phyloP scores from a whole-genome alignment of 75 land plant genomes.

The Pinus tabuliformis region DNA sequence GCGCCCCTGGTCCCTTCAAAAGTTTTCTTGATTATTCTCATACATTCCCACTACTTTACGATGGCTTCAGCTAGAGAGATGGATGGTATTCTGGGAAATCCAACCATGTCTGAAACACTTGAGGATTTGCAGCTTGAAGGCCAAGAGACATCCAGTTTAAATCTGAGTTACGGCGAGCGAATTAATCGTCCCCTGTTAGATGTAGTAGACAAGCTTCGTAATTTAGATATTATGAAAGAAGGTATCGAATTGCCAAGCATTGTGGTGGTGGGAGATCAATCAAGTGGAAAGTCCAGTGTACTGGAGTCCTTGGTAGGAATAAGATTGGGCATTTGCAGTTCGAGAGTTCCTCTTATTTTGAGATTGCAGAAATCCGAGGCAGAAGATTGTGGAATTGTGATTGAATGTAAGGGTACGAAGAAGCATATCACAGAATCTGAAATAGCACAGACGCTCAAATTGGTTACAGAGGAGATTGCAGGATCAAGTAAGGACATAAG shows the following conservation, averaged over 20 bases:
- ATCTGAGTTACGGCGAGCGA: conserved; percentile 5
- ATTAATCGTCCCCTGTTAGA: conserved; percentile 48
- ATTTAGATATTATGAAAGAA: conserved; percentile 34
- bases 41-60: too few species aligned
- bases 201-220: conserved; percentile 44
- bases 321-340: conserved; percentile 44
- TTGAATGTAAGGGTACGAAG: conserved; percentile 20
- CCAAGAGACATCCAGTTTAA: not conserved
- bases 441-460: conserved; percentile 26
- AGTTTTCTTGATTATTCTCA: too few species aligned
- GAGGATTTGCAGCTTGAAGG: too few species aligned
- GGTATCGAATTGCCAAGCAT: conserved; percentile 63
- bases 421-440: conserved; percentile 14
- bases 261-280: conserved; percentile 70
- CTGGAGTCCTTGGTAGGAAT: conserved; percentile 57
- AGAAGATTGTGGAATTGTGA: conserved; percentile 8
- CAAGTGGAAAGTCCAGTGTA: conserved; percentile 58
- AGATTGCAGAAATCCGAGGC: conserved; percentile 31
- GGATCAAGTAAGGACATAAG: conserved; percentile 44
- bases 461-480: conserved; percentile 39
- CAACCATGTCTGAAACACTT: too few species aligned
- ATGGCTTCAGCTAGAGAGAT: too few species aligned
- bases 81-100: too few species aligned
- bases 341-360: conserved; percentile 55
- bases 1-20: too few species aligned